A percentile compares a stretch with the other conserved stretches of the same genome.
Evolutionary conservation across 2,329 filamentous ascomycete species (phyloP).

Genomic region (Fusarium pilosicola): DNA sequence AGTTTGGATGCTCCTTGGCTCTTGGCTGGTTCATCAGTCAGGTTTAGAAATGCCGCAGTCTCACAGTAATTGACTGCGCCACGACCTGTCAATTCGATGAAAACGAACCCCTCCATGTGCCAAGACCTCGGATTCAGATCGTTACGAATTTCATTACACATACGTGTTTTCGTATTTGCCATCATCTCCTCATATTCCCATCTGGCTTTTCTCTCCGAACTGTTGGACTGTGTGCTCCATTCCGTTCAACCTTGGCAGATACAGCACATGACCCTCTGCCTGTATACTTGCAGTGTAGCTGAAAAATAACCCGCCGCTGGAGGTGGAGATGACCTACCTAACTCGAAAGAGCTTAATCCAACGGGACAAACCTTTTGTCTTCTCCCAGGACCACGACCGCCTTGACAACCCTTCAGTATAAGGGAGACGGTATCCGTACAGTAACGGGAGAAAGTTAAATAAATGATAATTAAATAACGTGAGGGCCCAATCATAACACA

Average conservation of each 20-base stretch:
- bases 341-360: conserved; percentile 25
- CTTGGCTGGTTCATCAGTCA: background rate
- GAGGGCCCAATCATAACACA: background rate
- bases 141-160: background rate
- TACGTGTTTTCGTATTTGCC: conserved; percentile 8
- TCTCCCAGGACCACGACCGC: conserved; percentile 17
- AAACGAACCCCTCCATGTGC: background rate
- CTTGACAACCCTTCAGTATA: conserved; percentile 1
- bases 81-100: conserved; percentile 13
- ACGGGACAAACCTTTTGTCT: background rate
- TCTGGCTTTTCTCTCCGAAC: background rate
- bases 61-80: conserved; percentile 20
- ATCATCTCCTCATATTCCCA: background rate
- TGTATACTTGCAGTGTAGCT: conserved; percentile 1
- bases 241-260: background rate
- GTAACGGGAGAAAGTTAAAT: background rate
- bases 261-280: background rate
- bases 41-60: conserved; percentile 14
- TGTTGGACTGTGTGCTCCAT: background rate
- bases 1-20: background rate
- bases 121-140: conserved; percentile 12
- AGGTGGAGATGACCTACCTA: conserved; percentile 5
- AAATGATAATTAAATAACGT: background rate
- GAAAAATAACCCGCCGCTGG: conserved; percentile 2
- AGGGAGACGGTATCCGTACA: background rate